Evolutionary conservation across 1,284 basidiomycete species (phyloP).

Genomic region (Microbotryum scabiosae): DNA sequence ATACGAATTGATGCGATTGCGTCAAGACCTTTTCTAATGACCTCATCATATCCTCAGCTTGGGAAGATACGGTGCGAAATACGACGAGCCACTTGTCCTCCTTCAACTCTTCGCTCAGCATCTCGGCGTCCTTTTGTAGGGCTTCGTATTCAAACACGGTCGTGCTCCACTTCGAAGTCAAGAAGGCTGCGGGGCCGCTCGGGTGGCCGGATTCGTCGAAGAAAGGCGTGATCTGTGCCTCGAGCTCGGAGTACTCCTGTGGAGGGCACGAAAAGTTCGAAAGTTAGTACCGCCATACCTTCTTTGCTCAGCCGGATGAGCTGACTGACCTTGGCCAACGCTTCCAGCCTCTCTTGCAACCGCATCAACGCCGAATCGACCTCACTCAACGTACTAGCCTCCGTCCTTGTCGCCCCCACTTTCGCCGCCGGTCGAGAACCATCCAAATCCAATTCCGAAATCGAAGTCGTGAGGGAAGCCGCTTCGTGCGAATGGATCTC

Average conservation of each 20-base stretch:
- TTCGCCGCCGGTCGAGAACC: too few species aligned
- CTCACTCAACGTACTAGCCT: conserved; percentile 46
- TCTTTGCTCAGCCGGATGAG: background rate
- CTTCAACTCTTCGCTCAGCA: conserved; percentile 74
- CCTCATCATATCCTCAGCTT: conserved; percentile 93
- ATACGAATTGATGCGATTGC: conserved; percentile 57
- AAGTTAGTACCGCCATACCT: background rate
- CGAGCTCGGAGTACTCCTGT: conserved; percentile 58
- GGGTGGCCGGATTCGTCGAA: conserved; percentile 45
- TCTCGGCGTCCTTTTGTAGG: conserved; percentile 63
- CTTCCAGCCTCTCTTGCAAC: conserved; percentile 69
- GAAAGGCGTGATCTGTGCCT: conserved; percentile 55
- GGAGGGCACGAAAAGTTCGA: conserved; percentile 23
- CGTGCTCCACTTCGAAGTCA: conserved; percentile 60
- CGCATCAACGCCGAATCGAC: conserved; percentile 71
- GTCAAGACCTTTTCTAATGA: conserved; percentile 83
- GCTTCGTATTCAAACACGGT: conserved; percentile 67
- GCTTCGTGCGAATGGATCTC: too few species aligned
- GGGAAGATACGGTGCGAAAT: conserved; percentile 83
- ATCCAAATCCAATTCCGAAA: too few species aligned
- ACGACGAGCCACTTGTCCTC: conserved; percentile 90
- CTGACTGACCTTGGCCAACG: conserved; percentile 42
- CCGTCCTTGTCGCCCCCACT: too few species aligned
- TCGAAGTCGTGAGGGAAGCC: too few species aligned
- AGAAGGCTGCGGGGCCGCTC: conserved; percentile 39